Conservation (phyloP, 1,139 yeast genomes). For the Nematodospora anomalae region DNA sequence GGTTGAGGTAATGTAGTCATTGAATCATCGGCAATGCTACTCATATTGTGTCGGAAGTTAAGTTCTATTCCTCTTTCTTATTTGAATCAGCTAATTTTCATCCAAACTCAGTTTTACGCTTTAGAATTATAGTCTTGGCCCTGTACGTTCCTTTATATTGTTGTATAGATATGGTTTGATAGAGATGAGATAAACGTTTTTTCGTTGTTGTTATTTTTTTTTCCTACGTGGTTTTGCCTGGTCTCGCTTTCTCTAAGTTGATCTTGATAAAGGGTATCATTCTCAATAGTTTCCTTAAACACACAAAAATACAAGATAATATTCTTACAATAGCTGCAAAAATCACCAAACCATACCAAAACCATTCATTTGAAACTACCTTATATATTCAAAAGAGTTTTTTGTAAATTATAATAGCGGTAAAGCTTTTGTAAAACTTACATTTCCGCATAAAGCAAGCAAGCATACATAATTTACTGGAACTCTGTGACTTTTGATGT, state of each 20-base stretch:
- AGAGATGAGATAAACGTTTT: slow-evolving; percentile 11
- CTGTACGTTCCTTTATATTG: neutral
- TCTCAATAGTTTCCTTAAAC: neutral
- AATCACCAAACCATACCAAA: too few species aligned
- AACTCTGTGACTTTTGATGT: too few species aligned
- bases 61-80: neutral
- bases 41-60: slow-evolving; percentile 11
- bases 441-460: too few species aligned
- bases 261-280: neutral
- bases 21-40: slow-evolving; percentile 13
- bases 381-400: too few species aligned
- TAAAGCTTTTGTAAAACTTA: too few species aligned
- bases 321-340: neutral
- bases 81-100: neutral
- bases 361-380: too few species aligned
- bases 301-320: neutral
- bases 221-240: too few species aligned
- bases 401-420: too few species aligned
- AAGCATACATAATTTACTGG: too few species aligned
- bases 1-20: neutral
- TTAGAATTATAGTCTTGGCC: neutral
- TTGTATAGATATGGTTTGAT: neutral
- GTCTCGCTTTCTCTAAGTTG: neutral
- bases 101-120: neutral
- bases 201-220: slow-evolving; percentile 6